Conservation (phyloP, 225 moss, liverwort and hornwort species). For the Bryum argenteum region DNA sequence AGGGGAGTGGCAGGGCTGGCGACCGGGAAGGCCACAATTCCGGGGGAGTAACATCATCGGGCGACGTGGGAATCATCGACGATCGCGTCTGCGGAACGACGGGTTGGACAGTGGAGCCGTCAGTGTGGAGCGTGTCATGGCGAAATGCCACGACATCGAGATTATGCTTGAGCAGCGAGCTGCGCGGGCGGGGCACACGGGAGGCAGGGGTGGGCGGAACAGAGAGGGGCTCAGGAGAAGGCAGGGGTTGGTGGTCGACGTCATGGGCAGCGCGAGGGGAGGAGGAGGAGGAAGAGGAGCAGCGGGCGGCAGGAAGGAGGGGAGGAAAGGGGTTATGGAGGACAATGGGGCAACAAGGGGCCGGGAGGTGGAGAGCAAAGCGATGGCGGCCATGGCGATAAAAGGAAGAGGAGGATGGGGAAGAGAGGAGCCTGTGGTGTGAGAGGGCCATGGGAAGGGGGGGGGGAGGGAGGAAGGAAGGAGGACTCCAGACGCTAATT, state of each 20-base stretch:
- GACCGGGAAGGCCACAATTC: conserved; percentile 13
- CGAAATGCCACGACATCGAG: conserved; percentile 63
- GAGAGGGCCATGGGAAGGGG: conserved; percentile 11
- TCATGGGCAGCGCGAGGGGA: no score
- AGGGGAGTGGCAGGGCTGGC: conserved; percentile 5
- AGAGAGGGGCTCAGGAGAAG: neutral
- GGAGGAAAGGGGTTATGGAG: neutral
- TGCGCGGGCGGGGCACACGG: neutral
- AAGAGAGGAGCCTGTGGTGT: conserved; percentile 6
- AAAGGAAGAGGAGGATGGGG: neutral
- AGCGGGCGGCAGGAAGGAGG: neutral
- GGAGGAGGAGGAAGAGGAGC: neutral
- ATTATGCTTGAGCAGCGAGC: neutral
- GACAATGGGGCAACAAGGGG: neutral
- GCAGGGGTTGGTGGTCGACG: neutral
- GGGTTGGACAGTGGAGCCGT: conserved; percentile 44
- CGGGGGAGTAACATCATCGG: conserved; percentile 1
- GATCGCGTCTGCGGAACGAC: conserved; percentile 67
- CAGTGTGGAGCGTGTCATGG: conserved; percentile 54
- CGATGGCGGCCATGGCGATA: neutral
- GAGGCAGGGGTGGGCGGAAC: no score
- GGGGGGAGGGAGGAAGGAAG: no score
- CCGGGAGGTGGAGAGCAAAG: neutral
- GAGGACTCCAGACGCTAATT: no score
- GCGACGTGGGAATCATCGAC: conserved; percentile 38